Evolutionary conservation across 176 grass and related monocot genomes (phyloP).

Genomic region (Eleusine coracana): DNA sequence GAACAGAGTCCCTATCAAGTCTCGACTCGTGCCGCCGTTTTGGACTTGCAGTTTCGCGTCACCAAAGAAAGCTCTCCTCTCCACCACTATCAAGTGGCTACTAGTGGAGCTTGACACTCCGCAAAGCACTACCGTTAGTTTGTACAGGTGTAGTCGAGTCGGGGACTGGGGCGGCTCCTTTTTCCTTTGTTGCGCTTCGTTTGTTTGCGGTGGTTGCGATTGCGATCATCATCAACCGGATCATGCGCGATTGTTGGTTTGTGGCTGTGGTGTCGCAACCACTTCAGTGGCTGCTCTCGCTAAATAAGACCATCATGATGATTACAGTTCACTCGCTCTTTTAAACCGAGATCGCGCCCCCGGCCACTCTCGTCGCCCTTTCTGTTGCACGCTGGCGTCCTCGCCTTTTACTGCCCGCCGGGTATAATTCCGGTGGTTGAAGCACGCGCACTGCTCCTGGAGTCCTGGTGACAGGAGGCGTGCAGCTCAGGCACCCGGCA

Average conservation of each 20-base stretch:
- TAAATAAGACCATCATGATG: neutral
- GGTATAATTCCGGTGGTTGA: neutral
- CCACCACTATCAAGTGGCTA: neutral
- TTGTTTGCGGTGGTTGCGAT: neutral
- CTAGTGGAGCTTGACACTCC: slow-evolving; percentile 6
- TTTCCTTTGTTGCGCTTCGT: neutral
- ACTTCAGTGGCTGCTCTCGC: neutral
- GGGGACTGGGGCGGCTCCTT: neutral
- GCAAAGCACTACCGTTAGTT: neutral
- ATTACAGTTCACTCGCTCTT: neutral
- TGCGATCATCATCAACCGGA: neutral
- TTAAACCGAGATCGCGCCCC: neutral
- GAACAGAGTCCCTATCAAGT: neutral
- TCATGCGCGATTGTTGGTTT: neutral
- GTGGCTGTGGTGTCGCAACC: neutral
- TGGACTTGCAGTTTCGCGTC: neutral
- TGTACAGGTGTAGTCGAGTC: slow-evolving; percentile 15
- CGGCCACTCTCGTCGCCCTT: too few species aligned
- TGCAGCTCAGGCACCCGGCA: neutral
- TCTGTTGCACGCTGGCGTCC: neutral
- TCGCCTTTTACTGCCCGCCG: neutral
- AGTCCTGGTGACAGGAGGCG: neutral
- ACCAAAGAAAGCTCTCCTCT: neutral
- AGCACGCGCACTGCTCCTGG: slow-evolving; percentile 28
- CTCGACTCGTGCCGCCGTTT: neutral